These are phyloP conservation scores for Zopfia rhizophila DNA, from an alignment of 2,329 filamentous ascomycete species.

Conservation along the genomic window DNA sequence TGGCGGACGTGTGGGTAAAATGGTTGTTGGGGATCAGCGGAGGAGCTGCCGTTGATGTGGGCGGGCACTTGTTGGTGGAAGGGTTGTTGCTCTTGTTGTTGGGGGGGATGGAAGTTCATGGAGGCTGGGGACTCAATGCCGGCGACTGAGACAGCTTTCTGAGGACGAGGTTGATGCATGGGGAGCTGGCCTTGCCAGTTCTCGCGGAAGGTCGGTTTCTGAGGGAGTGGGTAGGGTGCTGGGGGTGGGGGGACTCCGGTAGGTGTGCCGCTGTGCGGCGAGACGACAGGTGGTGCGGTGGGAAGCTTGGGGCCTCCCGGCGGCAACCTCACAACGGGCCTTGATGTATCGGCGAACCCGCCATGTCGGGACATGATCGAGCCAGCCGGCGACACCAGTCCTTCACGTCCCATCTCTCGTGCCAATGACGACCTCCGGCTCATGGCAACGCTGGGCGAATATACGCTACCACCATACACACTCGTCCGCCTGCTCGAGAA, in stretches of 20 bases:
- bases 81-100: constrained; percentile 78
- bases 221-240: constrained; percentile 64
- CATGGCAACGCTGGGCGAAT: constrained; percentile 87
- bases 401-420: constrained; percentile 74
- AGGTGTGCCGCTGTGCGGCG: constrained; percentile 48
- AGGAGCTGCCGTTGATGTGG: constrained; percentile 71
- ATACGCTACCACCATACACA: constrained; percentile 81
- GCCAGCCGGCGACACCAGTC: constrained; percentile 80
- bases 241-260: constrained; percentile 62
- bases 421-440: constrained; percentile 86
- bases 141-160: constrained; percentile 92
- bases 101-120: constrained; percentile 67
- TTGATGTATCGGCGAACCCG: constrained; percentile 67
- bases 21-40: constrained; percentile 55
- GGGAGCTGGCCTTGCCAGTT: constrained; percentile 70
- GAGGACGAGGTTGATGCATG: constrained; percentile 94
- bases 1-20: constrained; percentile 73
- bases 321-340: constrained; percentile 86
- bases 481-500: constrained; percentile 82
- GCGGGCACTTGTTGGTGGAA: constrained; percentile 95
- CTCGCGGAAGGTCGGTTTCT: constrained; percentile 67
- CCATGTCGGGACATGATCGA: constrained; percentile 77
- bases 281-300: constrained; percentile 39
- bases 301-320: constrained; percentile 62
- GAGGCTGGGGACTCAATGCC: constrained; percentile 87